Conservation (phyloP, 208 protist genomes). For the Crithidia expoeki region DNA sequence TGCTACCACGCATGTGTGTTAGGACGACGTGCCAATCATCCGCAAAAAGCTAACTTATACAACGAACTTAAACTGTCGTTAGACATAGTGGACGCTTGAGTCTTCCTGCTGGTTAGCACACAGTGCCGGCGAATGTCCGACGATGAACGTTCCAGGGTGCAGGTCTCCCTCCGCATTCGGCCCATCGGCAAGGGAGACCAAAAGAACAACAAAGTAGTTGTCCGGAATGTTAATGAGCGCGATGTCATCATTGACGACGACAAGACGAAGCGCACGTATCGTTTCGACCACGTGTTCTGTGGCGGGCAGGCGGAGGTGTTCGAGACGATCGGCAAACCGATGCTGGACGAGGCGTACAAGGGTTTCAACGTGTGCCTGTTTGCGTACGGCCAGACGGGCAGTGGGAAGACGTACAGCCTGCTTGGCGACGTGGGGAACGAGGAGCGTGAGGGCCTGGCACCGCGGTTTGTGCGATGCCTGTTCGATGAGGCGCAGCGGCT, state of each 20-base stretch:
- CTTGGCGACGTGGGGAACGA: conserved; percentile 55
- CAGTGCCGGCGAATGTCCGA: not conserved
- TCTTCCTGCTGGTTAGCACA: no score
- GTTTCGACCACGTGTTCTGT: conserved; percentile 55
- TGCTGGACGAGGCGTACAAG: conserved; percentile 83
- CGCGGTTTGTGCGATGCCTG: conserved; percentile 43
- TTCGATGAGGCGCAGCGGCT: conserved; percentile 51
- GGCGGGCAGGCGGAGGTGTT: conserved; percentile 65
- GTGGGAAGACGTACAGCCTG: conserved; percentile 78
- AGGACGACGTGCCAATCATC: no score
- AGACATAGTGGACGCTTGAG: no score
- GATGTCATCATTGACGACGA: conserved; percentile 31
- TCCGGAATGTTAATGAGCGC: conserved; percentile 5
- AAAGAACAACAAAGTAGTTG: conserved; percentile 14
- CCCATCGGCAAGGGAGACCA: conserved; percentile 22
- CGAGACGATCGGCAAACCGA: conserved; percentile 71
- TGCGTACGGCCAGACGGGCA: conserved; percentile 83
- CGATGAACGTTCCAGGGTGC: conserved; percentile 26
- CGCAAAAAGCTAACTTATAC: no score
- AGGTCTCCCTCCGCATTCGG: conserved; percentile 39
- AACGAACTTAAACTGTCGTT: no score
- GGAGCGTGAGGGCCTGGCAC: conserved; percentile 41
- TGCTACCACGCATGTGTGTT: no score
- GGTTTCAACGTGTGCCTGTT: conserved; percentile 87
- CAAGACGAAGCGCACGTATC: conserved; percentile 31